A percentile compares a stretch with the other conserved stretches of the same genome.
Evolutionary conservation across 805 yeast species (phyloP).

Genomic region (Sungouiella blattae): DNA sequence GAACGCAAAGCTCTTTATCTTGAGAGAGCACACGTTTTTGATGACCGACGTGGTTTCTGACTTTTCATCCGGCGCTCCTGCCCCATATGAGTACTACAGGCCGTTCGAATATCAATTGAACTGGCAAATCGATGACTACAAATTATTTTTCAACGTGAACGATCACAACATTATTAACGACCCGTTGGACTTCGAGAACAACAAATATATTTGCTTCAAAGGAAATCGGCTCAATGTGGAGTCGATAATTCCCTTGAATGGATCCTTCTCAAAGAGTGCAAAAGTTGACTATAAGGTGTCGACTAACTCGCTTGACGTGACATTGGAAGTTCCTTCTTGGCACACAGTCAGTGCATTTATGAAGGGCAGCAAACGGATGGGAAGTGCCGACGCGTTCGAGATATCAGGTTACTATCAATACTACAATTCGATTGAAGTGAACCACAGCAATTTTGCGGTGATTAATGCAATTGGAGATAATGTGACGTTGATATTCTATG

Average conservation of each 20-base stretch:
- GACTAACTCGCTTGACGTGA: constrained; percentile 60
- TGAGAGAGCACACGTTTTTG: constrained; percentile 79
- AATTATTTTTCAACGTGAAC: constrained; percentile 73
- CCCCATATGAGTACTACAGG: constrained; percentile 71
- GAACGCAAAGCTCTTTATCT: constrained; percentile 56
- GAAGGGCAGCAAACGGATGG: constrained; percentile 55
- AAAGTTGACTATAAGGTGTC: constrained; percentile 46
- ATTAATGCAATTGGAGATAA: constrained; percentile 64
- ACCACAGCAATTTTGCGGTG: constrained; percentile 64
- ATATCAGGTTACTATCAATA: constrained; percentile 66
- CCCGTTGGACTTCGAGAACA: constrained; percentile 80
- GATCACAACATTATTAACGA: constrained; percentile 85
- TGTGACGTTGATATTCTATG: constrained; percentile 70
- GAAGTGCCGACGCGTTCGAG: constrained; percentile 59
- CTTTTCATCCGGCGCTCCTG: constrained; percentile 67
- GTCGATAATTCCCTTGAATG: constrained; percentile 56
- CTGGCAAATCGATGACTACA: constrained; percentile 58
- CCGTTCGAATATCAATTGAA: constrained; percentile 62
- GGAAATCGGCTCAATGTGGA: constrained; percentile 54
- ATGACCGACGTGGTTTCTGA: constrained; percentile 72
- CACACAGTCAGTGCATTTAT: constrained; percentile 77
- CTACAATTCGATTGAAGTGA: constrained; percentile 55
- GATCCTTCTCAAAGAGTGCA: constrained; percentile 49
- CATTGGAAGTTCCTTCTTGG: constrained; percentile 85
- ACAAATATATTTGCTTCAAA: constrained; percentile 68